Evolutionary conservation across 1,139 yeast genomes (phyloP).

Genomic region (Nadsonia commutata): DNA sequence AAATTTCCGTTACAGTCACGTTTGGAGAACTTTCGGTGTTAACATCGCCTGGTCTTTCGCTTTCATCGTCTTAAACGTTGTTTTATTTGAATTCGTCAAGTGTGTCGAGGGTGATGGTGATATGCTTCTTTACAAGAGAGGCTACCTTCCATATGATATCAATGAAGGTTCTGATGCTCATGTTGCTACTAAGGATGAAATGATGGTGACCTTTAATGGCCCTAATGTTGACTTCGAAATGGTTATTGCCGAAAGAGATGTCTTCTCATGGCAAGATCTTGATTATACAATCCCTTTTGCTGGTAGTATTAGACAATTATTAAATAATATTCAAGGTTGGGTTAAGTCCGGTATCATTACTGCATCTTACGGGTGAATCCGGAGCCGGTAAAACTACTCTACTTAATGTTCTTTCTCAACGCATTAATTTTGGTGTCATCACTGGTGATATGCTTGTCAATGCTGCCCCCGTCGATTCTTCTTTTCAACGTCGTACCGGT

Average conservation of each 20-base stretch:
- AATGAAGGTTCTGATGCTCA: conserved; percentile 10
- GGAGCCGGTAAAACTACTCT: conserved; percentile 56
- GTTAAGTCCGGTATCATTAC: conserved; percentile 53
- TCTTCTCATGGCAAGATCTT: conserved; percentile 41
- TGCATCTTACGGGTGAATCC: conserved; percentile 49
- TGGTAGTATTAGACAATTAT: conserved; percentile 29
- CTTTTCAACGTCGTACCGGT: conserved; percentile 45
- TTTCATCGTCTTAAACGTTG: conserved; percentile 31
- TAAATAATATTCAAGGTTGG: conserved; percentile 47
- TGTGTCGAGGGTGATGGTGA: conserved; percentile 46
- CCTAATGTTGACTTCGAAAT: conserved; percentile 26
- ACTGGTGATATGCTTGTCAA: conserved; percentile 50
- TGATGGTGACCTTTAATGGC: conserved; percentile 30
- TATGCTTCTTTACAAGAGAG: conserved; percentile 40
- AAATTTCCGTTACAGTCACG: conserved; percentile 34
- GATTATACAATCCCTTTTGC: conserved; percentile 37
- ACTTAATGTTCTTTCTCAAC: conserved; percentile 40
- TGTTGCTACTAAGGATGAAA: conserved; percentile 27
- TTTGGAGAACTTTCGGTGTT: conserved; percentile 57
- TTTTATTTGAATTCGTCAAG: conserved; percentile 37
- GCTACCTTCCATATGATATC: conserved; percentile 30
- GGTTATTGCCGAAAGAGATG: conserved; percentile 22
- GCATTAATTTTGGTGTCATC: conserved; percentile 40
- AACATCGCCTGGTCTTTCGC: conserved; percentile 40
- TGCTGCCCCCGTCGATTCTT: conserved; percentile 34